Conservation (phyloP, 495 filamentous ascomycete genomes). For the Oleoguttula mirabilis region DNA sequence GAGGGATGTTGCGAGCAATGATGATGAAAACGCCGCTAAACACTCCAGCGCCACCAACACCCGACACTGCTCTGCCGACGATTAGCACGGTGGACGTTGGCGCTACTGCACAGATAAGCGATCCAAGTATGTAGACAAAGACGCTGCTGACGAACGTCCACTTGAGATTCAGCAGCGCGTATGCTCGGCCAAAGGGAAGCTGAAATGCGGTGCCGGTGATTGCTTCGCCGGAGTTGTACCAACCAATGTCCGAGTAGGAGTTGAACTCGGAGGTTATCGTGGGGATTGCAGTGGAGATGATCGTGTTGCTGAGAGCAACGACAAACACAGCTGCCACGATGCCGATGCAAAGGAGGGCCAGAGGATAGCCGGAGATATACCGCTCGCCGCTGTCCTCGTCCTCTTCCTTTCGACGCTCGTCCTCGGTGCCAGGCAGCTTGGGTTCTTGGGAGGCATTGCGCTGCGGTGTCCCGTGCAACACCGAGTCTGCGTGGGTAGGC, state of each 20-base stretch:
- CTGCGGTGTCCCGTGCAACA: too few species aligned
- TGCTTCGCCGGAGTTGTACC: conserved; percentile 21
- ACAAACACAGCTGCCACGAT: too few species aligned
- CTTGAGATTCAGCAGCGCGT: conserved; percentile 24
- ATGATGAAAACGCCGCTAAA: conserved; percentile 3
- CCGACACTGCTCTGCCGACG: conserved; percentile 15
- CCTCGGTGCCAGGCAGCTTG: too few species aligned
- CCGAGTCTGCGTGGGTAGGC: too few species aligned
- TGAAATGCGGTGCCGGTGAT: conserved; percentile 22
- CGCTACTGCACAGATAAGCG: conserved; percentile 14
- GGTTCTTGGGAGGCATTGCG: too few species aligned
- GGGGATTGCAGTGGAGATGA: conserved; percentile 23
- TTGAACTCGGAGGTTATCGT: conserved; percentile 27
- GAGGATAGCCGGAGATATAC: too few species aligned
- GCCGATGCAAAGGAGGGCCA: too few species aligned
- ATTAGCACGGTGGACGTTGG: conserved; percentile 15
- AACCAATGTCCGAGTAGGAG: conserved; percentile 27
- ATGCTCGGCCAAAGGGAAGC: conserved; percentile 27
- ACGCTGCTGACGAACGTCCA: conserved; percentile 20
- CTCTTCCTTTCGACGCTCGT: too few species aligned
- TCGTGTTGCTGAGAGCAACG: too few species aligned
- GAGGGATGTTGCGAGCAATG: conserved; percentile 17
- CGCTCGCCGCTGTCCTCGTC: too few species aligned
- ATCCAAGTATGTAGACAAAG: conserved; percentile 18
- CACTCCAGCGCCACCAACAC: conserved; percentile 14